Conservation (phyloP, 805 yeast genomes). For the Wickerhamiella sergipiensis region DNA sequence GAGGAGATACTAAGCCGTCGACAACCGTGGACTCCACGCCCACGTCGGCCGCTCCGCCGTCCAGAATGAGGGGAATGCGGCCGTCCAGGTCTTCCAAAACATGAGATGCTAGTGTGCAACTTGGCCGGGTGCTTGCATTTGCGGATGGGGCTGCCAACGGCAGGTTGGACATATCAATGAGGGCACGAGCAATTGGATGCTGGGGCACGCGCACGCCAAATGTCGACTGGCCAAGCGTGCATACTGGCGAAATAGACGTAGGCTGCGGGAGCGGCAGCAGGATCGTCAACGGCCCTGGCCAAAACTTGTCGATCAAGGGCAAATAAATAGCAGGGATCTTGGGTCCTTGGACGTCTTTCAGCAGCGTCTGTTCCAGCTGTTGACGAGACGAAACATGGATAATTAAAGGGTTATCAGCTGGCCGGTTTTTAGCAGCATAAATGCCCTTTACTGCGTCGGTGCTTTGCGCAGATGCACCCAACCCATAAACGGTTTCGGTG, state of each 20-base stretch:
- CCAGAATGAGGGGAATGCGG: conserved; percentile 69
- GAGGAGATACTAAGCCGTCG: conserved; percentile 77
- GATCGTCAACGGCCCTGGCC: conserved; percentile 97
- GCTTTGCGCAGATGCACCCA: conserved; percentile 74
- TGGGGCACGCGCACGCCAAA: conserved; percentile 86
- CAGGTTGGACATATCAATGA: conserved; percentile 68
- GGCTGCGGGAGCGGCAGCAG: conserved; percentile 42
- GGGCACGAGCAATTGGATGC: conserved; percentile 80
- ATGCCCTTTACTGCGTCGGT: conserved; percentile 65
- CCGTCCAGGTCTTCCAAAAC: conserved; percentile 71
- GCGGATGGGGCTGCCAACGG: conserved; percentile 98
- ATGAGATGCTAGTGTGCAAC: conserved; percentile 81
- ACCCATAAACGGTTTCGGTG: conserved; percentile 93
- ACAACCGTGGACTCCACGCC: conserved; percentile 93
- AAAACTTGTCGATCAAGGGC: conserved; percentile 50
- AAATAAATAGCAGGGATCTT: conserved; percentile 57
- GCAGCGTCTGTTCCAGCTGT: conserved; percentile 52
- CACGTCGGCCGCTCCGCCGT: conserved; percentile 79
- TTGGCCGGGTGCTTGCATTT: conserved; percentile 88
- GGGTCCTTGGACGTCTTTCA: conserved; percentile 24
- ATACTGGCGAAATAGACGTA: conserved; percentile 44
- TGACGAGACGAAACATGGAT: conserved; percentile 71
- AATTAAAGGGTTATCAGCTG: conserved; percentile 89
- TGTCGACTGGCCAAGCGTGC: conserved; percentile 79
- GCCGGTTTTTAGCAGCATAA: conserved; percentile 81